A percentile compares a stretch with the other conserved stretches of the same genome.
Conservation (phyloP, 169 alveolate species). For the Plasmodium fragile region DNA sequence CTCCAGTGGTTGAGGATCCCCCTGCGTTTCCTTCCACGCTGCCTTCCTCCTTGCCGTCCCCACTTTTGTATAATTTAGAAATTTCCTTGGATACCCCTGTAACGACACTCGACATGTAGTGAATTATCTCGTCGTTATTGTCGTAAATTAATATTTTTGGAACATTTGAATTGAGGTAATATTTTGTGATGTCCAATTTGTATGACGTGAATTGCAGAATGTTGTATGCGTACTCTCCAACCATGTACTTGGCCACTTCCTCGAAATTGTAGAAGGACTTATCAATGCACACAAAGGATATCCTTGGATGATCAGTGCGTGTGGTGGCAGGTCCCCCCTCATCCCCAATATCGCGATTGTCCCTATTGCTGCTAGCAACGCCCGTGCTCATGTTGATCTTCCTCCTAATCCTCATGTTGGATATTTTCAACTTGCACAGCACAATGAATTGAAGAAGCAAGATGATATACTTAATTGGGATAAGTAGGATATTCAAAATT, state of each 20-base stretch:
- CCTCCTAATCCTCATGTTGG: conserved; percentile 18
- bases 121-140: conserved; percentile 73
- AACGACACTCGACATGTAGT: conserved; percentile 54
- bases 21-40: background rate
- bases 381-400: background rate
- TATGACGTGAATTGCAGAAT: conserved; percentile 60
- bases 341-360: background rate
- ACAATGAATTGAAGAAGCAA: conserved; percentile 33
- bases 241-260: conserved; percentile 73
- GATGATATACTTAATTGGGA: conserved; percentile 33
- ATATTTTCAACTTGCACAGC: conserved; percentile 35
- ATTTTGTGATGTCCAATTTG: conserved; percentile 66
- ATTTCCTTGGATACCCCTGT: conserved; percentile 69
- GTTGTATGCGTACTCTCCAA: conserved; percentile 74
- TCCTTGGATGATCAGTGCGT: background rate
- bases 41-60: background rate
- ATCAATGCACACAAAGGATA: conserved; percentile 64
- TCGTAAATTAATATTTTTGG: conserved; percentile 66
- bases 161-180: conserved; percentile 58
- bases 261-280: conserved; percentile 65
- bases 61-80: conserved; percentile 55
- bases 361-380: background rate
- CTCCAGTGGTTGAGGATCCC: background rate
- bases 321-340: background rate
- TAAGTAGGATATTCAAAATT: conserved; percentile 16